Conservation (phyloP, 208 protist species). For the Endotrypanum monterogeii region DNA sequence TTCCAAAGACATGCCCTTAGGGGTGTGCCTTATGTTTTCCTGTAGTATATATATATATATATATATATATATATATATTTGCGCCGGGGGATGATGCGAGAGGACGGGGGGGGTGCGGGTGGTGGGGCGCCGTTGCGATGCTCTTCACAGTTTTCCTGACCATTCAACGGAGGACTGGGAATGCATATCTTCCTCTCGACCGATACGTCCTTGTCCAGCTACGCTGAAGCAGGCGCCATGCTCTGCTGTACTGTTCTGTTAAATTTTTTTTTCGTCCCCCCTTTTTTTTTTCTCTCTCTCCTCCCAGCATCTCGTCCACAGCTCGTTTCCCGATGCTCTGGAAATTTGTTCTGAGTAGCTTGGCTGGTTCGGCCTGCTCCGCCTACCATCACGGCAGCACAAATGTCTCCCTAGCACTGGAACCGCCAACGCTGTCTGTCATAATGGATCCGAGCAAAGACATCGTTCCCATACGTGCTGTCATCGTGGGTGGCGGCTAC, state of each 20-base stretch:
- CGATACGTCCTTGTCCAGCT: no score
- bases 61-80: no score
- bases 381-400: slow-evolving; percentile 27
- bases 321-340: slow-evolving; percentile 44
- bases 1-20: no score
- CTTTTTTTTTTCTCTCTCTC: slow-evolving; percentile 8
- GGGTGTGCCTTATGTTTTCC: no score
- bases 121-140: no score
- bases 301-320: background rate
- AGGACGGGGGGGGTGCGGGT: no score
- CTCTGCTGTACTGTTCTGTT: background rate
- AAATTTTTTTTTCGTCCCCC: background rate
- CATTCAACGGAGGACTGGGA: no score
- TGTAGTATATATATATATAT: no score
- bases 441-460: slow-evolving; percentile 86
- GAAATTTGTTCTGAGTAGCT: slow-evolving; percentile 44
- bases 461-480: slow-evolving; percentile 65
- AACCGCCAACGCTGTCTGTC: slow-evolving; percentile 59
- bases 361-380: slow-evolving; percentile 46
- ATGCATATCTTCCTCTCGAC: no score
- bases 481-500: slow-evolving; percentile 88
- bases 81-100: no score
- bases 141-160: no score
- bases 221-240: no score
- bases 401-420: slow-evolving; percentile 45